Evolutionary conservation across 2,329 filamentous ascomycete species (phyloP).

Genomic region (Rutstroemia sydowiana): DNA sequence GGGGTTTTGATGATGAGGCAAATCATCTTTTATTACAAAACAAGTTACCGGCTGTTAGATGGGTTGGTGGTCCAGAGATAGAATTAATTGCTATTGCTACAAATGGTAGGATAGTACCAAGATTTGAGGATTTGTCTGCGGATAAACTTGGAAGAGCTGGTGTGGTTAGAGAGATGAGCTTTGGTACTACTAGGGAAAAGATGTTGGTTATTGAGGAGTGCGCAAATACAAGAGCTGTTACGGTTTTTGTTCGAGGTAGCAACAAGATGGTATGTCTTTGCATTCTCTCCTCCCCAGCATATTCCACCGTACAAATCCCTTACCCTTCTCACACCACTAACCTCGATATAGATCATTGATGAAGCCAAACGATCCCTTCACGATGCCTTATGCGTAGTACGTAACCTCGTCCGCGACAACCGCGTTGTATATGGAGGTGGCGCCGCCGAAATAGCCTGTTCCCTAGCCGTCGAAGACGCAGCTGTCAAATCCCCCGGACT

Average conservation of each 20-base stretch:
- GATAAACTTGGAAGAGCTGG: slow-evolving; percentile 90
- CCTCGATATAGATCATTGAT: slow-evolving; percentile 75
- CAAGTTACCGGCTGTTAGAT: slow-evolving; percentile 88
- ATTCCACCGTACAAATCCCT: background rate
- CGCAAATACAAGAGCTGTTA: slow-evolving; percentile 93
- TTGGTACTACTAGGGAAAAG: slow-evolving; percentile 96
- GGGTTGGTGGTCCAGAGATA: slow-evolving; percentile 97
- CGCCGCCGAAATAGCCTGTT: slow-evolving; percentile 95
- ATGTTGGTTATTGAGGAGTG: slow-evolving; percentile 99
- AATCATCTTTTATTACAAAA: slow-evolving; percentile 97
- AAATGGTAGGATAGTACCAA: slow-evolving; percentile 92
- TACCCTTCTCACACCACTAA: slow-evolving; percentile 16
- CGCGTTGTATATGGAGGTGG: slow-evolving; percentile 96
- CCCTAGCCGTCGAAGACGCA: slow-evolving; percentile 88
- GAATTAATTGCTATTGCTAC: slow-evolving; percentile 98
- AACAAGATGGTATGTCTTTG: slow-evolving; percentile 84
- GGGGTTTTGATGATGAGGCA: slow-evolving; percentile 98
- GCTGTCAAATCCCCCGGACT: slow-evolving; percentile 93
- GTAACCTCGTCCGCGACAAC: slow-evolving; percentile 93
- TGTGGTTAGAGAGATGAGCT: slow-evolving; percentile 87
- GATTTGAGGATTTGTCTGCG: slow-evolving; percentile 87
- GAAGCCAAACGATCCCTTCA: slow-evolving; percentile 97
- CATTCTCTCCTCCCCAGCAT: background rate
- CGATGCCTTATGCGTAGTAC: slow-evolving; percentile 93
- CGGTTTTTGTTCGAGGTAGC: slow-evolving; percentile 90